Conservation (phyloP, 805 yeast species). For the Starmerella cellae region DNA sequence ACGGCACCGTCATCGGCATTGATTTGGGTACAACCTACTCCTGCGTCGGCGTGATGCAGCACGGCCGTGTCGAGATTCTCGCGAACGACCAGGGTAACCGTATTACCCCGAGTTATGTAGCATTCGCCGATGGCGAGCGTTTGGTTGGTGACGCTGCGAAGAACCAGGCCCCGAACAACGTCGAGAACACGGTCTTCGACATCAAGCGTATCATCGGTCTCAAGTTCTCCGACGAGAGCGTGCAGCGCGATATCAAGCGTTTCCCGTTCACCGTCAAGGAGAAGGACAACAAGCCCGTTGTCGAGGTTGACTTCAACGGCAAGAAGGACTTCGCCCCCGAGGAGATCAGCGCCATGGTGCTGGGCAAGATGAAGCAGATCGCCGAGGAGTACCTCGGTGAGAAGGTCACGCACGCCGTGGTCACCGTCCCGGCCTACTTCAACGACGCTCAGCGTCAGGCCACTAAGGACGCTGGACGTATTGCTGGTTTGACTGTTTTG, state of each 20-base stretch:
- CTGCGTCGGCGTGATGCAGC: constrained; percentile 81
- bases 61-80: constrained; percentile 79
- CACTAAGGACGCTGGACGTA: constrained; percentile 83
- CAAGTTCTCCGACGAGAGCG: constrained; percentile 61
- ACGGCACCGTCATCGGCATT: constrained; percentile 64
- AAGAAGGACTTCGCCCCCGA: constrained; percentile 70
- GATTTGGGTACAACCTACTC: constrained; percentile 97
- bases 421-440: constrained; percentile 87
- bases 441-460: constrained; percentile 92
- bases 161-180: constrained; percentile 87
- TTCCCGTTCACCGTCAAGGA: constrained; percentile 62
- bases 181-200: constrained; percentile 75
- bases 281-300: constrained; percentile 69
- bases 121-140: constrained; percentile 83
- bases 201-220: constrained; percentile 85
- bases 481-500: constrained; percentile 78
- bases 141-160: constrained; percentile 93
- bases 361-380: constrained; percentile 81
- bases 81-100: constrained; percentile 97
- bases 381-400: constrained; percentile 84
- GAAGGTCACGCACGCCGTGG: constrained; percentile 77
- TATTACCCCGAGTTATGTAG: constrained; percentile 91
- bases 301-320: constrained; percentile 60
- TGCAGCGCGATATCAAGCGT: constrained; percentile 70
- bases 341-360: constrained; percentile 84